A percentile compares a stretch with the other conserved stretches of the same genome.
Evolutionary conservation across 2,329 filamentous ascomycete species (phyloP).

Genomic region (Rutstroemia sp.): DNA sequence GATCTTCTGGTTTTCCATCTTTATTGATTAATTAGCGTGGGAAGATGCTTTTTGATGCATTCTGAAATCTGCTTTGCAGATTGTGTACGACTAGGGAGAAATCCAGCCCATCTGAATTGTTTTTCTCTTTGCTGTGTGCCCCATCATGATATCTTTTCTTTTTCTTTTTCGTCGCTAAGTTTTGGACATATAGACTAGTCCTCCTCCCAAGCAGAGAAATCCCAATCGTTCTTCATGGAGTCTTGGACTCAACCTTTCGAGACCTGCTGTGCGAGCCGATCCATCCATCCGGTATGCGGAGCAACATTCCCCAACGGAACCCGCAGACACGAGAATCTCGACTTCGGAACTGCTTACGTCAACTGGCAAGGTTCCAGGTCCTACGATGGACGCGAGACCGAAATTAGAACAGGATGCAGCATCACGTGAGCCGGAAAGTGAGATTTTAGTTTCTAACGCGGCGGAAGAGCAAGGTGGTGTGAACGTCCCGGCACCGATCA

Average conservation of each 20-base stretch:
- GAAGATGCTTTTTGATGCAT: constrained; percentile 16
- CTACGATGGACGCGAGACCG: neutral
- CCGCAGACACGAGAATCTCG: neutral
- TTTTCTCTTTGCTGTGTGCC: constrained; percentile 23
- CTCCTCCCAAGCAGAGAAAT: constrained; percentile 30
- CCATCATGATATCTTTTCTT: constrained; percentile 21
- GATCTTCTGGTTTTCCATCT: constrained; percentile 16
- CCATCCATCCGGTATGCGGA: neutral
- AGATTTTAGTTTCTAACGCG: constrained; percentile 13
- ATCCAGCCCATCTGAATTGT: constrained; percentile 22
- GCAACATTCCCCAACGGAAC: constrained; percentile 1
- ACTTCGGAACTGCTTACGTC: neutral
- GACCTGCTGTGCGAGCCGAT: neutral
- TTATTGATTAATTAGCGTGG: constrained; percentile 24
- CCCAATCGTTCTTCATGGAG: constrained; percentile 41
- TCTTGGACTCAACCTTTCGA: constrained; percentile 17
- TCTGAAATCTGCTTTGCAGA: constrained; percentile 26
- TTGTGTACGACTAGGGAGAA: constrained; percentile 29
- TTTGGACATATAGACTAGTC: constrained; percentile 29
- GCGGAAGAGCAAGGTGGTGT: constrained; percentile 2
- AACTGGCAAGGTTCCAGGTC: neutral
- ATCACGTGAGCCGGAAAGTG: constrained; percentile 8
- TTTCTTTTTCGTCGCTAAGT: constrained; percentile 23
- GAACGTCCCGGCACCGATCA: constrained; percentile 27
- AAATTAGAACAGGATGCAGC: neutral